phyloP scores from a whole-genome alignment of 768 basidiomycete species.

The Naganishia antarctica region DNA sequence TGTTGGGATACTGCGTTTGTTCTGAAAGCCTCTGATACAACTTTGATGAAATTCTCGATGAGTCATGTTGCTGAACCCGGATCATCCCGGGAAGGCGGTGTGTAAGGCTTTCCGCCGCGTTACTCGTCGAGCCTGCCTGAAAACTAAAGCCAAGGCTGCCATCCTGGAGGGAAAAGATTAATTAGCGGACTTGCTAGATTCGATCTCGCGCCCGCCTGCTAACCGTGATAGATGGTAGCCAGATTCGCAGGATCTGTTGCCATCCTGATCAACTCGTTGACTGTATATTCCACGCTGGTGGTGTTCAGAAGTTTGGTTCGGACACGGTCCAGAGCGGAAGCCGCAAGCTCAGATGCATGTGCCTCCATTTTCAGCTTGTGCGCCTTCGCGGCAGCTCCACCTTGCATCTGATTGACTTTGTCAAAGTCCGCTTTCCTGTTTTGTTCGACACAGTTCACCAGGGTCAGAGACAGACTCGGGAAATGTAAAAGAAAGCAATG shows the following conservation, averaged over 20 bases:
- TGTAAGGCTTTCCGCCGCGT: too few species aligned
- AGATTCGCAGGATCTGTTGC: slow-evolving; percentile 75
- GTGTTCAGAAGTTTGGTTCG: slow-evolving; percentile 74
- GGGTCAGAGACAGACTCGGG: background rate
- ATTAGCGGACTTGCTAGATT: background rate
- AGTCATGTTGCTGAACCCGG: too few species aligned
- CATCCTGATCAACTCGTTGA: slow-evolving; percentile 85
- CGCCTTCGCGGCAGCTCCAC: background rate
- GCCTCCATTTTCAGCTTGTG: slow-evolving; percentile 35
- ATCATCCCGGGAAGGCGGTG: too few species aligned
- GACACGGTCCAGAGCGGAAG: slow-evolving; percentile 76
- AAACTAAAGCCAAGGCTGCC: slow-evolving; percentile 28
- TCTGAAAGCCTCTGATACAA: too few species aligned
- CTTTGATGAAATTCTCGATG: too few species aligned
- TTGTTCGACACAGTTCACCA: background rate
- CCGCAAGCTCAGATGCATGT: slow-evolving; percentile 69
- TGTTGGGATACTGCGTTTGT: too few species aligned
- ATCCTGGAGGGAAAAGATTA: slow-evolving; percentile 8
- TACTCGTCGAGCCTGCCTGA: too few species aligned
- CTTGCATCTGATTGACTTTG: background rate
- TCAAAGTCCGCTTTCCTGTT: slow-evolving; percentile 9
- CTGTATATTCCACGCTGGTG: slow-evolving; percentile 84
- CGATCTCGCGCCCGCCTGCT: background rate
- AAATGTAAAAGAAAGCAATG: slow-evolving; percentile 51
- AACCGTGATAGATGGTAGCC: slow-evolving; percentile 62